Conservation (phyloP, 345 rosid species). For the Cardamine resedifolia region DNA sequence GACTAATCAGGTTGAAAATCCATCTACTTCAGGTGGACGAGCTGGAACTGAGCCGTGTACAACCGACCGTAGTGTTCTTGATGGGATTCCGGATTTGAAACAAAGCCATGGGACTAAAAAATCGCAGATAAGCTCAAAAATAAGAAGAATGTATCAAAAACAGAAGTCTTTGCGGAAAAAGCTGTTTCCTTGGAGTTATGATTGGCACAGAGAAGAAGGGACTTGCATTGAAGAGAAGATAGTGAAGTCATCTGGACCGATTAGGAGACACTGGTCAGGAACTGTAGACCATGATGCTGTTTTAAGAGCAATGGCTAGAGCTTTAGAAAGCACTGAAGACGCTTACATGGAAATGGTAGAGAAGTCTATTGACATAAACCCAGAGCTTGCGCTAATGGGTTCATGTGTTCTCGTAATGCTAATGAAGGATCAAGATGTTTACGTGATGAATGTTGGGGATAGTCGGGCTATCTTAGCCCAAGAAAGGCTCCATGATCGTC, state of each 20-base stretch:
- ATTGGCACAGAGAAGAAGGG: constrained; percentile 88
- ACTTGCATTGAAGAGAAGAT: constrained; percentile 58
- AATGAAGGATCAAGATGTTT: constrained; percentile 97
- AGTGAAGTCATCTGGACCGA: constrained; percentile 62
- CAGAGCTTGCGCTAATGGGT: constrained; percentile 96
- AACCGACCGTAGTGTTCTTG: constrained; percentile 34
- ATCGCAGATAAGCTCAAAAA: constrained; percentile 62
- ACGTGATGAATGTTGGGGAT: constrained; percentile 96
- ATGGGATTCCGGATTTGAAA: constrained; percentile 40
- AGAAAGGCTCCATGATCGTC: constrained; percentile 80
- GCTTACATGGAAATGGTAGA: constrained; percentile 97
- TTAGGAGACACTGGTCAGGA: constrained; percentile 84
- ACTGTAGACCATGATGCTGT: constrained; percentile 74
- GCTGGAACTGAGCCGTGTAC: constrained; percentile 44
- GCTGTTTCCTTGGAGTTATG: constrained; percentile 95
- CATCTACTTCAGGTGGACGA: constrained; percentile 79
- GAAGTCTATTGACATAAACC: constrained; percentile 73
- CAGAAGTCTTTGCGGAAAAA: constrained; percentile 89
- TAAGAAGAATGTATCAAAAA: constrained; percentile 67
- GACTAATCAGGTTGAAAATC: constrained; percentile 52
- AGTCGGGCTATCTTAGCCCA: constrained; percentile 89
- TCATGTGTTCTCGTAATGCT: constrained; percentile 94
- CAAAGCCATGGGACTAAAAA: constrained; percentile 58
- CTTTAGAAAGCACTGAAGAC: constrained; percentile 70
- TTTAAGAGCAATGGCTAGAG: constrained; percentile 80